phyloP scores from a whole-genome alignment of 2,329 filamentous ascomycete genomes.

The Aspergillus phoenicis region DNA sequence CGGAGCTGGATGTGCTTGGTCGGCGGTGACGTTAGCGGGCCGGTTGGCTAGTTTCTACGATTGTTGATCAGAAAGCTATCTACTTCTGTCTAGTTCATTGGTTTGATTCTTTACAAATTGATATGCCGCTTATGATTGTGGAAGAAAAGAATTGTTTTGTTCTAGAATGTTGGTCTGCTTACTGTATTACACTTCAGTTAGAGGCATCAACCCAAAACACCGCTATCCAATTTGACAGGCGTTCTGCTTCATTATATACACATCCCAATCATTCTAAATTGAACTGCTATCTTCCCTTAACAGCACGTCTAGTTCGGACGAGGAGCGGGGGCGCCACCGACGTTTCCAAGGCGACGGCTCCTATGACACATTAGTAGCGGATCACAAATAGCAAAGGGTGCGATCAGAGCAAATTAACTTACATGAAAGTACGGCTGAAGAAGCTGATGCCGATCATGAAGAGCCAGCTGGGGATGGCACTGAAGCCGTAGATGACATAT shows the following conservation, averaged over 20 bases:
- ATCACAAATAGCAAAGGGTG: neutral
- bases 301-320: slow-evolving; percentile 24
- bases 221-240: slow-evolving; percentile 20
- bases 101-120: neutral
- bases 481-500: slow-evolving; percentile 59
- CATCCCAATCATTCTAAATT: slow-evolving; percentile 27
- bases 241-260: slow-evolving; percentile 38
- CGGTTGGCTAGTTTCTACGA: neutral
- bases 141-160: neutral
- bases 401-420: slow-evolving; percentile 33
- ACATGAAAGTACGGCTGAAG: slow-evolving; percentile 64
- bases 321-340: slow-evolving; percentile 18
- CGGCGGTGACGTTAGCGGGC: slow-evolving; percentile 10
- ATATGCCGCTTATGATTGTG: neutral
- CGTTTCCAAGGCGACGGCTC: slow-evolving; percentile 34
- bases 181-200: neutral
- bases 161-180: too few species aligned
- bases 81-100: too few species aligned
- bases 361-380: slow-evolving; percentile 22
- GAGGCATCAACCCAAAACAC: neutral
- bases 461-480: slow-evolving; percentile 63
- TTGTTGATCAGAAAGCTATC: too few species aligned
- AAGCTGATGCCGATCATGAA: slow-evolving; percentile 67
- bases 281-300: slow-evolving; percentile 17
- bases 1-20: neutral